Evolutionary conservation across 2,329 filamentous ascomycete species (phyloP), one percentile per base, ranked within the genome.

Genomic region (Endothia cerciana): DNA sequence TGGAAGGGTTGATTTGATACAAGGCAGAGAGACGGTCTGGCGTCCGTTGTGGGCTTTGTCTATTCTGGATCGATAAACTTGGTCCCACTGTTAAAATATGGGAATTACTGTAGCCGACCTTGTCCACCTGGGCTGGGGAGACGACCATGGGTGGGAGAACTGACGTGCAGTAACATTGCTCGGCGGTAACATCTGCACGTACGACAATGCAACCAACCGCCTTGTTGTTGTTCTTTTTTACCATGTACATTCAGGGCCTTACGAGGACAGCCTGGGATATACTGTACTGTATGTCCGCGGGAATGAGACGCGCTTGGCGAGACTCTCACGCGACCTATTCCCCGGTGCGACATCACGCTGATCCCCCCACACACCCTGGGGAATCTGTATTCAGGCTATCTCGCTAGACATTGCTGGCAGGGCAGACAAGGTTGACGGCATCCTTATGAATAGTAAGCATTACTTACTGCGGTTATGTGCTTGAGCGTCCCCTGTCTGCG

Each of bases 161-260:
- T 33, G 40, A 49, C 49, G 49, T n/a, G n/a, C n/a, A n/a, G n/a
- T 57, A 43, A 41, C 33, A 62, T 38, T 1, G 1, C 30, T 59
- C 38, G 38, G 64, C 28, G 43, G 58, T 62, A 43, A 65, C 58
- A 65, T 62, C 40, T 62, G 51, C 30, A 57, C 17, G 51, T n/a
- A 57, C 17, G 49, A 49, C 59, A 61, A 65, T 62, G 49, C 59
- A 45, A 11, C n/a, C 58, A 55, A 25, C 45, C 17, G 41, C 15
- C 41, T 15, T 40, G 22, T n/a, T n/a, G n/a, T n/a, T n/a, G n/a
- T n/a, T n/a, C n/a, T n/a, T n/a, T n/a, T n/a, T n/a, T n/a, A n/a
- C n/a, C n/a, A n/a, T n/a, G n/a, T n/a, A 25, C 45, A 38, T 38
- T 57, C 40, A 57, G 58, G 43, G 22, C 60, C 19, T 17, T 28